A percentile compares a stretch with the other conserved stretches of the same genome.
Evolutionary conservation across 2,329 filamentous ascomycete species (phyloP).

Genomic region (Samsoniella hepiali): DNA sequence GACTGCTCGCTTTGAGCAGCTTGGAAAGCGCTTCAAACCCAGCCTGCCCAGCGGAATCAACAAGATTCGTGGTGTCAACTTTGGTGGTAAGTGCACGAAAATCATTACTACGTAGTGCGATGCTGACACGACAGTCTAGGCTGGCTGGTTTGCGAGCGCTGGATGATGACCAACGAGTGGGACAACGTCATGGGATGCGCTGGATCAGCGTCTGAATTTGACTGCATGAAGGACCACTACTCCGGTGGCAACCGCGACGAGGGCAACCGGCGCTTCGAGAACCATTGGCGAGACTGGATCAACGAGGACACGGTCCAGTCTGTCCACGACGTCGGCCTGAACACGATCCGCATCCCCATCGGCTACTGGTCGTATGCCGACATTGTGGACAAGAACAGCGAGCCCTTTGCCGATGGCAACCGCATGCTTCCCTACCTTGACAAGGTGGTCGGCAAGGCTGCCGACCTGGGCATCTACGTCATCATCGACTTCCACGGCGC

Average conservation of each 20-base stretch:
- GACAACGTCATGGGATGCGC: slow-evolving; percentile 43
- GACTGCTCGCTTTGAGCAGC: slow-evolving; percentile 30
- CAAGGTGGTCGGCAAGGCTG: slow-evolving; percentile 31
- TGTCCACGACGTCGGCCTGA: slow-evolving; percentile 49
- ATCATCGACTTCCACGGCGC: slow-evolving; percentile 41
- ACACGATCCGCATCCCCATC: slow-evolving; percentile 51
- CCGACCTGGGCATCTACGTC: slow-evolving; percentile 33
- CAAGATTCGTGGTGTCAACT: slow-evolving; percentile 53
- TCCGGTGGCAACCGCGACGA: slow-evolving; percentile 28
- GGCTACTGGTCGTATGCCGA: slow-evolving; percentile 53
- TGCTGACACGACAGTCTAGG: slow-evolving; percentile 12
- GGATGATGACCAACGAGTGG: slow-evolving; percentile 48
- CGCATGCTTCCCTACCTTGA: slow-evolving; percentile 32
- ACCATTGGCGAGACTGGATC: slow-evolving; percentile 42
- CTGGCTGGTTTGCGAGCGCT: slow-evolving; percentile 47
- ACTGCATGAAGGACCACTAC: slow-evolving; percentile 43
- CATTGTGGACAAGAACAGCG: slow-evolving; percentile 43
- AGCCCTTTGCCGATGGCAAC: slow-evolving; percentile 43
- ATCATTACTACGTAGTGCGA: no score
- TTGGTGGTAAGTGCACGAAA: slow-evolving; percentile 37
- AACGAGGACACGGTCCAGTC: slow-evolving; percentile 30
- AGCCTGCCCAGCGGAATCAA: slow-evolving; percentile 22
- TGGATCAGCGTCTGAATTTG: slow-evolving; percentile 44
- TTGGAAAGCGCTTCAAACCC: slow-evolving; percentile 33
- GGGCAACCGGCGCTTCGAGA: slow-evolving; percentile 44